A percentile compares a stretch with the other conserved stretches of the same genome.
phyloP scores from a whole-genome alignment of 768 basidiomycete species.

The Brasilioporus rufonigricans region DNA sequence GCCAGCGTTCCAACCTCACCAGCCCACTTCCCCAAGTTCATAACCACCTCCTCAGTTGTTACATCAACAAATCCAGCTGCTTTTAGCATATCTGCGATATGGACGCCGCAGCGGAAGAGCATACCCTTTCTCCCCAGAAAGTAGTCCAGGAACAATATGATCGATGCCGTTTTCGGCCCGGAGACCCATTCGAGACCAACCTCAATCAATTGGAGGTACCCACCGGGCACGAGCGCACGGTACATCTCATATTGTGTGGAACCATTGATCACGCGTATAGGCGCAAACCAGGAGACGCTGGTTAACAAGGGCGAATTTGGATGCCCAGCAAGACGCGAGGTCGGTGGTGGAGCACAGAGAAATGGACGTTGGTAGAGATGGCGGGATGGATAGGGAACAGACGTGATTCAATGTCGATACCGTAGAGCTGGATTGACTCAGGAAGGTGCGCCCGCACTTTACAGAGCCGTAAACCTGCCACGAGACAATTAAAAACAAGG shows the following conservation, averaged over 20 bases:
- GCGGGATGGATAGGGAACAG: slow-evolving; percentile 13
- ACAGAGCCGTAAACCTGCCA: slow-evolving; percentile 25
- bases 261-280: slow-evolving; percentile 31
- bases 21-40: slow-evolving; percentile 26
- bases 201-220: slow-evolving; percentile 34
- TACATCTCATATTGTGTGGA: slow-evolving; percentile 26
- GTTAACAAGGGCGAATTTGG: slow-evolving; percentile 12
- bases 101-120: slow-evolving; percentile 5
- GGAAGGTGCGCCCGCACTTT: slow-evolving; percentile 15
- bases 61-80: slow-evolving; percentile 18
- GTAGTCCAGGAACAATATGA: slow-evolving; percentile 9
- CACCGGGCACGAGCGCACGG: slow-evolving; percentile 34
- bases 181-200: slow-evolving; percentile 15
- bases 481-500: neutral
- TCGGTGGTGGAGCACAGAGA: slow-evolving; percentile 25
- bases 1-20: slow-evolving; percentile 21
- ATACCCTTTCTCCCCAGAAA: slow-evolving; percentile 10
- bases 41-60: slow-evolving; percentile 12
- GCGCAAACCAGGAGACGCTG: slow-evolving; percentile 33
- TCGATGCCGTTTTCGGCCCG: slow-evolving; percentile 10
- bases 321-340: slow-evolving; percentile 25
- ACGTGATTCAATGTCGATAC: slow-evolving; percentile 26
- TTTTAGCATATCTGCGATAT: slow-evolving; percentile 21
- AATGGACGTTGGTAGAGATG: slow-evolving; percentile 15
- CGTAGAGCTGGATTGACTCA: slow-evolving; percentile 19